Percentiles rank a stretch among this genome's conserved stretches.
These are phyloP conservation scores for Sporisorium exsertum DNA, from an alignment of 1,284 basidiomycete species.

Conservation along the genomic window DNA sequence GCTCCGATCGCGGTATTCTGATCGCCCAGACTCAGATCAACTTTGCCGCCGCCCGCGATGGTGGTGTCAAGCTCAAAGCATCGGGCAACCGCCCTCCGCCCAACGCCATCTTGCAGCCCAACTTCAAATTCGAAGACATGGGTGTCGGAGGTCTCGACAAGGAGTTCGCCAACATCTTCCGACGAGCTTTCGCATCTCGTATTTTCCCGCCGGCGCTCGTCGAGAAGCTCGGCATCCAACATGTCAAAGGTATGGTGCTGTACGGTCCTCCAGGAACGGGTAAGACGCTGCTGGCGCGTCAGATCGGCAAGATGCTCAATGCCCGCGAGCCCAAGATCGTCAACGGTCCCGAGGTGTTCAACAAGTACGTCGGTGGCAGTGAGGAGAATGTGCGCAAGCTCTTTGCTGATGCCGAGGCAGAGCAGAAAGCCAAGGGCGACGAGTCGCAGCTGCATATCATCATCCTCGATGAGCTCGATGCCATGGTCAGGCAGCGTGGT, in stretches of 20 bases:
- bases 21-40: constrained; percentile 92
- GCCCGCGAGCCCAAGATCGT: constrained; percentile 98
- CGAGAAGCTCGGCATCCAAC: constrained; percentile 97
- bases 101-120: constrained; percentile 95
- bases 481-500: constrained; percentile 95
- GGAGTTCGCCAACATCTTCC: constrained; percentile 97
- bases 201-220: constrained; percentile 97
- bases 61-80: constrained; percentile 88
- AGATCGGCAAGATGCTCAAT: constrained; percentile 99
- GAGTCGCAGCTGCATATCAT: constrained; percentile 98
- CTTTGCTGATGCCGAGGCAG: constrained; percentile 96
- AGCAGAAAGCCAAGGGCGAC: constrained; percentile 99
- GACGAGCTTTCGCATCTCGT: constrained; percentile 96
- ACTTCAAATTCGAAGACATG: constrained; percentile 99
- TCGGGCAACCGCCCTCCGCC: constrained; percentile 91
- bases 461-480: constrained; percentile 99
- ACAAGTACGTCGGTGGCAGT: constrained; percentile 97
- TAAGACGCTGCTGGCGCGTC: constrained; percentile 96
- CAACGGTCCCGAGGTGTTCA: constrained; percentile 96
- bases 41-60: constrained; percentile 84
- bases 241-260: constrained; percentile 96
- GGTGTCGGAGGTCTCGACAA: constrained; percentile 97
- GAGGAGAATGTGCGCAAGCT: constrained; percentile 99
- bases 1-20: constrained; percentile 75
- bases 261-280: constrained; percentile 98